phyloP scores from a whole-genome alignment of 805 yeast genomes.

The Teunomyces lycoperdinae region DNA sequence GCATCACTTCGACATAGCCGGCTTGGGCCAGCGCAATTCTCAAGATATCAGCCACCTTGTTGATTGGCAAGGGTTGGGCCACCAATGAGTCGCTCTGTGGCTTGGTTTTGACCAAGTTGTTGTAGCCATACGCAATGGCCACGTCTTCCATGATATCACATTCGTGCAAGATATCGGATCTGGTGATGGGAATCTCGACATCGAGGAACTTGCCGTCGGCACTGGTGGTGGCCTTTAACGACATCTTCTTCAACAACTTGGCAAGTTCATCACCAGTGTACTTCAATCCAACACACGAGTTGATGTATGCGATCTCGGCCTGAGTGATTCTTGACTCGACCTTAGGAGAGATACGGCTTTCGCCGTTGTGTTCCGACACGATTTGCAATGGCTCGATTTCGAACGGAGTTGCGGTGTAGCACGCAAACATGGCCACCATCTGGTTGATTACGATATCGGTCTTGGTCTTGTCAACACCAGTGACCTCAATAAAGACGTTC shows the following conservation, averaged over 20 bases:
- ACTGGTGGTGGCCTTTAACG: constrained; percentile 62
- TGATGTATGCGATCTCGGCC: constrained; percentile 82
- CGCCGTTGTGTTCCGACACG: constrained; percentile 74
- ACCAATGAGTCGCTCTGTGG: constrained; percentile 77
- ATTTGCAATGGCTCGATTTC: constrained; percentile 87
- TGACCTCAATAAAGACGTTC: constrained; percentile 88
- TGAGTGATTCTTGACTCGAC: constrained; percentile 62
- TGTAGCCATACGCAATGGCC: constrained; percentile 93
- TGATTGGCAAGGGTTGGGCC: constrained; percentile 86
- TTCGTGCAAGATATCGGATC: constrained; percentile 94
- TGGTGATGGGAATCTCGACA: constrained; percentile 83
- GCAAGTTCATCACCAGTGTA: constrained; percentile 67
- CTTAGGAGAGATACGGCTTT: constrained; percentile 75
- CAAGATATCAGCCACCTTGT: constrained; percentile 85
- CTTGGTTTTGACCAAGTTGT: constrained; percentile 75
- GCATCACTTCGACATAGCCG: constrained; percentile 95
- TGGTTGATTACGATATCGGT: constrained; percentile 90
- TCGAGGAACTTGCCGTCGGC: constrained; percentile 50
- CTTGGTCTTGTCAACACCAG: constrained; percentile 94
- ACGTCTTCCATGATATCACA: constrained; percentile 99
- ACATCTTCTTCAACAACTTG: constrained; percentile 73
- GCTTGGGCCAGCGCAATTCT: constrained; percentile 90
- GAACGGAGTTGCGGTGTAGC: constrained; percentile 78
- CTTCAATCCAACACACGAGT: constrained; percentile 86
- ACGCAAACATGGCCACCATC: constrained; percentile 92